These are phyloP conservation scores for Voacanga thouarsii DNA, from an alignment of 257 asterid species.

Conservation along the genomic window DNA sequence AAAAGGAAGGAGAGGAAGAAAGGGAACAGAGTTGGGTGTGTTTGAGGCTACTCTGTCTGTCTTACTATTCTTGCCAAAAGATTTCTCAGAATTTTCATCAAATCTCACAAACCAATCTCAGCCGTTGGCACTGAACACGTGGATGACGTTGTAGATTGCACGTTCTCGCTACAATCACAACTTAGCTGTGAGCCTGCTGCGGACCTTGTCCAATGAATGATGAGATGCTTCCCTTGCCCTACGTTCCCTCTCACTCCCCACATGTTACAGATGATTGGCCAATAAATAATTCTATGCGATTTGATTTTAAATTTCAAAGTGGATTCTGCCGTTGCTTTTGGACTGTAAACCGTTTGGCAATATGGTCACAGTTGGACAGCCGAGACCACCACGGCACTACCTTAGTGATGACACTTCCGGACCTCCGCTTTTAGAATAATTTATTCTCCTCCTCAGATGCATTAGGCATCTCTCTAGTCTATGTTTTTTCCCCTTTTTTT, in stretches of 20 bases:
- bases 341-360: conserved; percentile 13
- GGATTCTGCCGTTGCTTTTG: conserved; percentile 21
- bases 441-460: too few relatives aligned
- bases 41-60: conserved; percentile 14
- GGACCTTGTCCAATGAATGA: conserved; percentile 18
- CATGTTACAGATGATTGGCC: neutral
- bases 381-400: neutral
- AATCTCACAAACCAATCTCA: neutral
- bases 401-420: neutral
- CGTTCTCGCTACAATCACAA: conserved; percentile 36
- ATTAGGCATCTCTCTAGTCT: neutral
- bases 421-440: too few relatives aligned
- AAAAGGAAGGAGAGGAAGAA: neutral
- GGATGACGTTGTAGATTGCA: conserved; percentile 29
- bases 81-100: neutral
- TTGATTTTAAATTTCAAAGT: conserved; percentile 7
- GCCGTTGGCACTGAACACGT: conserved; percentile 45
- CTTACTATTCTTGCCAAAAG: too few relatives aligned
- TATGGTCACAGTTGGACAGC: neutral
- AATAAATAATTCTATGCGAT: neutral
- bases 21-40: neutral
- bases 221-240: conserved; percentile 12
- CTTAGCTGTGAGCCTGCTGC: conserved; percentile 40
- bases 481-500: neutral
- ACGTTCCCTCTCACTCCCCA: conserved; percentile 3